A percentile compares a stretch with the other conserved stretches of the same genome.
These are phyloP conservation scores for Thelonectria discophora DNA, from an alignment of 2,329 filamentous ascomycete genomes.

Conservation along the genomic window DNA sequence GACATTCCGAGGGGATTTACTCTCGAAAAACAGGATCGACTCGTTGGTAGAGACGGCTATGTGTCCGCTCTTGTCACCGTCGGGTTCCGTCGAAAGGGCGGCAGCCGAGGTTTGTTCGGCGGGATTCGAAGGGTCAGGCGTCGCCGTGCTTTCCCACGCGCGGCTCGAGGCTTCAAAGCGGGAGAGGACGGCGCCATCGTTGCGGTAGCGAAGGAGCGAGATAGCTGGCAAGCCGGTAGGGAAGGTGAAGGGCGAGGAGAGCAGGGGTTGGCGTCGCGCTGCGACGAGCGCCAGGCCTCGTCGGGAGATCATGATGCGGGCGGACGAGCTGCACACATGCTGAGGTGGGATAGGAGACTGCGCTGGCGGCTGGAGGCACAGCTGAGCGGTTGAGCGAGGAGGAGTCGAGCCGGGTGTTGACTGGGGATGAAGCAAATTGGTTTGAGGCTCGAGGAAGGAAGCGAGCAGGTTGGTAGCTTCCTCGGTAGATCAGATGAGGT, in stretches of 20 bases:
- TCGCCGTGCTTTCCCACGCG: constrained; percentile 39
- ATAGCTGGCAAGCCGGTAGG: constrained; percentile 21
- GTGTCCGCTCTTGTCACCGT: constrained; percentile 78
- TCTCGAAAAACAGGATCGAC: constrained; percentile 89
- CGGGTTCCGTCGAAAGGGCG: constrained; percentile 40
- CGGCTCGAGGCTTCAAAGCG: constrained; percentile 22
- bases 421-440: background rate
- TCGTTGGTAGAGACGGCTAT: constrained; percentile 81
- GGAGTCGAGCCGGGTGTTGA: constrained; percentile 2
- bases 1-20: constrained; percentile 56
- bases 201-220: constrained; percentile 25
- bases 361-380: background rate
- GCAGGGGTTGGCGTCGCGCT: constrained; percentile 34
- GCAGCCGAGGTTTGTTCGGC: constrained; percentile 11
- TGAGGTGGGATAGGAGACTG: background rate
- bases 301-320: constrained; percentile 42
- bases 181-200: constrained; percentile 13
- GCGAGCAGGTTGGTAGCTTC: constrained; percentile 27
- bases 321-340: constrained; percentile 21
- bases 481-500: constrained; percentile 22
- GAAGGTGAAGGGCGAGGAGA: constrained; percentile 20
- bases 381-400: background rate
- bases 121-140: constrained; percentile 26
- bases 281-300: constrained; percentile 41
- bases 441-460: background rate